Conservation (phyloP, 2,329 filamentous ascomycete species). For the Elsinoe necatrix region DNA sequence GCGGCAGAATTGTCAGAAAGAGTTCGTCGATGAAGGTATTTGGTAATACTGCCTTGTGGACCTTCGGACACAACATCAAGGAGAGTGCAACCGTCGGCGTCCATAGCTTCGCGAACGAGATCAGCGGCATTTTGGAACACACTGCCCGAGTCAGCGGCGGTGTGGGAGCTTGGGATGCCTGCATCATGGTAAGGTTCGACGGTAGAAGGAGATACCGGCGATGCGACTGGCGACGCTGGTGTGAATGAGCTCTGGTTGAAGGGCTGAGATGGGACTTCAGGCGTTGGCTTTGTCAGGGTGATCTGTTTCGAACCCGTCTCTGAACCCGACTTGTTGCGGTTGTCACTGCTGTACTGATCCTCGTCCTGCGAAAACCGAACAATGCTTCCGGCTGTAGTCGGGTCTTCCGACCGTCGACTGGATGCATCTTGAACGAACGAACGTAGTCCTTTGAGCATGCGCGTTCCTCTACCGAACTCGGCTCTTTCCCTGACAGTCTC, state of each 20-base stretch:
- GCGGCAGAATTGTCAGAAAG: background rate
- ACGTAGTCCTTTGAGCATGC: conserved; percentile 47
- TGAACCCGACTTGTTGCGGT: conserved; percentile 21
- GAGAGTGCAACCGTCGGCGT: conserved; percentile 39
- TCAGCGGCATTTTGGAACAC: conserved; percentile 39
- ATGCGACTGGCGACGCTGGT: background rate
- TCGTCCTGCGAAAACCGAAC: conserved; percentile 25
- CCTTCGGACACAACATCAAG: conserved; percentile 26
- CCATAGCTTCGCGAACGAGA: conserved; percentile 37
- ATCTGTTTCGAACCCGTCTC: conserved; percentile 19
- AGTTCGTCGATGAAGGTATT: background rate
- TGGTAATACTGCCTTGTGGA: background rate
- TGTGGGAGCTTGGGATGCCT: background rate
- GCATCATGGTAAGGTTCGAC: background rate
- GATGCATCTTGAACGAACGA: conserved; percentile 34
- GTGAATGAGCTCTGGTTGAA: background rate
- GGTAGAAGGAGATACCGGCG: background rate
- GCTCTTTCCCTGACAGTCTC: conserved; percentile 47
- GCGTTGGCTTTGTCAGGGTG: background rate
- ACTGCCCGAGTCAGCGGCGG: conserved; percentile 22
- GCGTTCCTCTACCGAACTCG: conserved; percentile 45
- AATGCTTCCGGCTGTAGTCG: background rate
- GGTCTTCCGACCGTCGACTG: conserved; percentile 13
- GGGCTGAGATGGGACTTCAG: background rate
- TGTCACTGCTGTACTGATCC: background rate